Evolutionary conservation across 1,284 basidiomycete genomes (phyloP), one percentile per base, ranked within the genome.

Genomic region (Marasmius tenuissimus): DNA sequence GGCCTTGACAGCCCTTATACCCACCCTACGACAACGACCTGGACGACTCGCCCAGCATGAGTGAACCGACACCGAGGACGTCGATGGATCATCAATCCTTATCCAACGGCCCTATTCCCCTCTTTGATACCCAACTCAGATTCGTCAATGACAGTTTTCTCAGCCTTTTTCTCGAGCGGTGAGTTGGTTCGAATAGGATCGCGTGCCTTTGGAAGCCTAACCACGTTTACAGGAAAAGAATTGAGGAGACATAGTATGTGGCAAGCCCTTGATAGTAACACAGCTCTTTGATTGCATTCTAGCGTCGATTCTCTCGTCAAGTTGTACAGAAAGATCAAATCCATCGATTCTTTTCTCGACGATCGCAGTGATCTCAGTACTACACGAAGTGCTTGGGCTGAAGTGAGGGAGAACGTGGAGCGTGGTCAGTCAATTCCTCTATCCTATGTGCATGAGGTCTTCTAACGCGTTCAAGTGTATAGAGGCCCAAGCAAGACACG

Each of bases 151-250:
- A 93, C 67, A 90, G 89, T 9, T 93, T 93, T 72, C 82, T 95
- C 65, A 78, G 71, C 65, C 95, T 95, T 80, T 95, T 95, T 75
- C 84, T 86, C 72, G 94, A 96, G 79, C 82, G 93, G 93, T 92
- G 69, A 68, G 85, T 73, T 51, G 62, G 47, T 39, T 33, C 56
- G 38, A 38, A 47, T 54, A 27, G 39, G 40, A 27, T 62, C 59
- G 62, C 63, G 63, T 67, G 50, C 55, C 61, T 33, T 60, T 57
- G 55, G 42, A 49, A 40, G 27, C 42, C 56, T 63, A 62, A 62
- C 38, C 53, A 59, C 60, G 40, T 59, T 47, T 58, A 61, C 42
- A 95, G 93, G 70, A 89, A 87, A 71, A 85, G 84, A 54, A 89
- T 95, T 63, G 94, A 96, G 73, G 93, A 95, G 69, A 73, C 76